These are phyloP conservation scores for Chalara sp. DNA, from an alignment of 2,329 filamentous ascomycete genomes.

Conservation along the genomic window DNA sequence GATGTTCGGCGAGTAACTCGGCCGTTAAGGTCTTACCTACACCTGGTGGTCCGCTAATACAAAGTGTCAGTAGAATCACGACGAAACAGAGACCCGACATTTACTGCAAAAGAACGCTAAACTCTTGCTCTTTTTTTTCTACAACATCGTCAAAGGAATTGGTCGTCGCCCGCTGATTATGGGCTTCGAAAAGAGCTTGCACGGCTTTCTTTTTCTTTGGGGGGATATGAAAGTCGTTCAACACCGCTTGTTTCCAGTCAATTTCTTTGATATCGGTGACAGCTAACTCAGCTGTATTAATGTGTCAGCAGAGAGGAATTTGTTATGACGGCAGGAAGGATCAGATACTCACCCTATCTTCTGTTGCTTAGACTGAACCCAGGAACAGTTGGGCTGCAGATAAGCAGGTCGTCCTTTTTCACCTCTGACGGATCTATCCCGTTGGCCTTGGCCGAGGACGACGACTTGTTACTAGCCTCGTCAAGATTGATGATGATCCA, in stretches of 20 bases:
- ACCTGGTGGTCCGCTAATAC: slow-evolving; percentile 61
- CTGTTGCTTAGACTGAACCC: slow-evolving; percentile 3
- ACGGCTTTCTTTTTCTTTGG: slow-evolving; percentile 14
- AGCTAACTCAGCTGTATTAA: slow-evolving; percentile 8
- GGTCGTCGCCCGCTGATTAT: slow-evolving; percentile 29
- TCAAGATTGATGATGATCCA: neutral
- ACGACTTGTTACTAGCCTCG: neutral
- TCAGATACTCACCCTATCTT: slow-evolving; percentile 2
- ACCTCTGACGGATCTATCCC: slow-evolving; percentile 5
- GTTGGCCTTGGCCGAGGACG: slow-evolving; percentile 1
- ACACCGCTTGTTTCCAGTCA: neutral
- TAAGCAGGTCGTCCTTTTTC: neutral
- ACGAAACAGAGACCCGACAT: neutral
- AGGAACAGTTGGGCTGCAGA: slow-evolving; percentile 4
- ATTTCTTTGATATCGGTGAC: slow-evolving; percentile 12
- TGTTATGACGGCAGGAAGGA: slow-evolving; percentile 4
- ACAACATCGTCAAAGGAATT: slow-evolving; percentile 80
- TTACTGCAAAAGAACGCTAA: slow-evolving; percentile 68
- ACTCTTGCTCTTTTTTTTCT: slow-evolving; percentile 77
- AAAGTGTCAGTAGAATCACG: slow-evolving; percentile 1
- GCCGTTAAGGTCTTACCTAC: slow-evolving; percentile 87
- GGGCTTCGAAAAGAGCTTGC: slow-evolving; percentile 3
- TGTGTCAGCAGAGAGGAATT: neutral
- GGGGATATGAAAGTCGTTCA: slow-evolving; percentile 15
- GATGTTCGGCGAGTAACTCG: slow-evolving; percentile 76